A percentile compares a stretch with the other conserved stretches of the same genome.
phyloP scores from a whole-genome alignment of 495 filamentous ascomycete species.

The Penicillium crystallinum region DNA sequence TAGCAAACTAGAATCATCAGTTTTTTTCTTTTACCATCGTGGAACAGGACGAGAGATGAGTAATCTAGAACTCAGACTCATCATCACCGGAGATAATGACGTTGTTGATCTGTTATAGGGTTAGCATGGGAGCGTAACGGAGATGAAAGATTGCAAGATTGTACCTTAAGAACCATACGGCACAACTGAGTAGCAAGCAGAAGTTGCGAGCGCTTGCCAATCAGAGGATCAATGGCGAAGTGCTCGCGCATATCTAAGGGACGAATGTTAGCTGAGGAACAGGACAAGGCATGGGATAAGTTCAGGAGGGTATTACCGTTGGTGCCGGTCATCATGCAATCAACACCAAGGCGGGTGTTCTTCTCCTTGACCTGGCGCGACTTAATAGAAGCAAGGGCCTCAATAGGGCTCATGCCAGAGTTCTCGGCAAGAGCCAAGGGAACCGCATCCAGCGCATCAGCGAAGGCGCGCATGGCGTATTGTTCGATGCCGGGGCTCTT shows the following conservation, averaged over 20 bases:
- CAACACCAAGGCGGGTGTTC: slow-evolving; percentile 80
- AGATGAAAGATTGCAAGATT: slow-evolving; percentile 19
- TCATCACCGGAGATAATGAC: slow-evolving; percentile 93
- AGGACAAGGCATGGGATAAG: background rate
- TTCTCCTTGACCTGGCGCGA: slow-evolving; percentile 90
- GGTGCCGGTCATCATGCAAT: slow-evolving; percentile 92
- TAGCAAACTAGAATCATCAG: slow-evolving; percentile 24
- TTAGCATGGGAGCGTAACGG: slow-evolving; percentile 12
- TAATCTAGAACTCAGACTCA: slow-evolving; percentile 80
- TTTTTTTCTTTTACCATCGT: slow-evolving; percentile 19
- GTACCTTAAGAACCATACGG: slow-evolving; percentile 97
- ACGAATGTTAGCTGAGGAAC: slow-evolving; percentile 9
- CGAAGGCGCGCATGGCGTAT: slow-evolving; percentile 97
- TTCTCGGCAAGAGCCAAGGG: slow-evolving; percentile 98
- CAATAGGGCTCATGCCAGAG: slow-evolving; percentile 91
- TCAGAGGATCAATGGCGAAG: slow-evolving; percentile 96
- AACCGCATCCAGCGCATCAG: slow-evolving; percentile 88
- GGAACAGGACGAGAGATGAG: slow-evolving; percentile 20
- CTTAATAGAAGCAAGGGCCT: slow-evolving; percentile 91
- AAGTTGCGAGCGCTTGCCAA: slow-evolving; percentile 95
- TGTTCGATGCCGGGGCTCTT: slow-evolving; percentile 96
- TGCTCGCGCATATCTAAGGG: slow-evolving; percentile 82
- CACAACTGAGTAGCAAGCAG: slow-evolving; percentile 95
- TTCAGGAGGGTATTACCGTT: slow-evolving; percentile 56
- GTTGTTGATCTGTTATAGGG: slow-evolving; percentile 61